phyloP scores from a whole-genome alignment of 805 yeast genomes.

The Kodamaea kaohsiungensis region DNA sequence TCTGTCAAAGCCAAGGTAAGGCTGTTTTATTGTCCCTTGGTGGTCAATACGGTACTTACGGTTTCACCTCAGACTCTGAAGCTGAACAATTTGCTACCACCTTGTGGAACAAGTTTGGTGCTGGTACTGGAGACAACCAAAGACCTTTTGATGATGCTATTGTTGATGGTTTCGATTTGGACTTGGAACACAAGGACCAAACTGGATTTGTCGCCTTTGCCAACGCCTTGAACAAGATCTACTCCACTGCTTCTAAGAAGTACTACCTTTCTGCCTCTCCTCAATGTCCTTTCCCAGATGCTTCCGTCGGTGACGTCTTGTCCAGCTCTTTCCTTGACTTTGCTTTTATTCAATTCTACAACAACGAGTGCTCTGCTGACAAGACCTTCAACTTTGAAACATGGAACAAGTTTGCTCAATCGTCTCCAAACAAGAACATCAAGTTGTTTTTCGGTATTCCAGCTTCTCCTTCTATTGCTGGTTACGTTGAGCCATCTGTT shows the following conservation, averaged over 20 bases:
- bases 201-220: conserved; percentile 28
- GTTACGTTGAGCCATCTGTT: conserved; percentile 12
- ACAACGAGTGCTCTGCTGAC: conserved; percentile 66
- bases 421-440: conserved; percentile 48
- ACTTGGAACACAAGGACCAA: conserved; percentile 26
- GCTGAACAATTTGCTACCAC: conserved; percentile 57
- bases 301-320: conserved; percentile 21
- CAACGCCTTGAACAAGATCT: conserved; percentile 1
- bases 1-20: conserved; percentile 76
- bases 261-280: conserved; percentile 87
- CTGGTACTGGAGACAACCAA: conserved; percentile 8
- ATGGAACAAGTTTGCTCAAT: conserved; percentile 51
- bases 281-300: conserved; percentile 86
- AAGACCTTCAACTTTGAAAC: conserved; percentile 58
- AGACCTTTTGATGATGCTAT: conserved; percentile 13
- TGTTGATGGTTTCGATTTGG: conserved; percentile 37
- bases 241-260: neutral
- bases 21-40: conserved; percentile 75
- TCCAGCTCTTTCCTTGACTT: conserved; percentile 66
- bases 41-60: conserved; percentile 64
- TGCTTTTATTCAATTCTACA: conserved; percentile 84
- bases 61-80: conserved; percentile 48
- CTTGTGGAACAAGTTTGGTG: conserved; percentile 41
- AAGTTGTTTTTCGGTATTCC: conserved; percentile 39
- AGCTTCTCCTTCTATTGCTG: conserved; percentile 33